Evolutionary conservation across 768 basidiomycete genomes (phyloP), one percentile per base, ranked within the genome.

Genomic region (Leccinum aurantiacum): DNA sequence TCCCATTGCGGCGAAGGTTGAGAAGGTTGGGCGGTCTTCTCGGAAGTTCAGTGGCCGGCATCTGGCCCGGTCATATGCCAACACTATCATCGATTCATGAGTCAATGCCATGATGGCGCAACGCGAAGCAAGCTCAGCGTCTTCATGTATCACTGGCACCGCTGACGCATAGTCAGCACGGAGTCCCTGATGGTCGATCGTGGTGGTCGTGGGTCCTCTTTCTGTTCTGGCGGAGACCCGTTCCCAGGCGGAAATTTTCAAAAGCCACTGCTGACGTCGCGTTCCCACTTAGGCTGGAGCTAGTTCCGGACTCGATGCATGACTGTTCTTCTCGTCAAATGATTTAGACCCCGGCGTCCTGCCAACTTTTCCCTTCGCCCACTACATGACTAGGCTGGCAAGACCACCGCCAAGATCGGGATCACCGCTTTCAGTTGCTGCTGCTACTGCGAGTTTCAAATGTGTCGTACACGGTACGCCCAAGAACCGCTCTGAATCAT

Each of bases 221-320:
- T 53, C 19, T 27, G 58, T 54, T 17, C 15, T 38, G 38, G 38
- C 49, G 37, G 58, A 35, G 64, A n/a, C 56, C n/a, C 31, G 54
- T 67, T 66, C 65, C 56, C 61, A 63, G 58, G 65, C 19, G 47
- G 27, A 63, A 44, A 27, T 54, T 55, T 60, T 41, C 46, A 54
- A 58, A 37, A 35, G 48, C 31, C 64, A 51, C 33, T 27, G 53
- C 33, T 27, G 53, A 13, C n/a, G 24, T 11, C 33, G 35, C 9
- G 25, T 60, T 60, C 35, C 35, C 59, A 60, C 44, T 46, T 29
- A 29, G 29, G 29, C 29, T 29, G 35, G 35, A 47, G 27, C 35
- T 11, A 8, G 58, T 17, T 17, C 56, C 22, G 29, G 19, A 14
- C 35, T 29, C 29, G 11, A 14, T 5, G 11, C 31, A 33, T 13